Evolutionary conservation across 2,329 filamentous ascomycete species (phyloP).

Genomic region (Capronia americana): DNA sequence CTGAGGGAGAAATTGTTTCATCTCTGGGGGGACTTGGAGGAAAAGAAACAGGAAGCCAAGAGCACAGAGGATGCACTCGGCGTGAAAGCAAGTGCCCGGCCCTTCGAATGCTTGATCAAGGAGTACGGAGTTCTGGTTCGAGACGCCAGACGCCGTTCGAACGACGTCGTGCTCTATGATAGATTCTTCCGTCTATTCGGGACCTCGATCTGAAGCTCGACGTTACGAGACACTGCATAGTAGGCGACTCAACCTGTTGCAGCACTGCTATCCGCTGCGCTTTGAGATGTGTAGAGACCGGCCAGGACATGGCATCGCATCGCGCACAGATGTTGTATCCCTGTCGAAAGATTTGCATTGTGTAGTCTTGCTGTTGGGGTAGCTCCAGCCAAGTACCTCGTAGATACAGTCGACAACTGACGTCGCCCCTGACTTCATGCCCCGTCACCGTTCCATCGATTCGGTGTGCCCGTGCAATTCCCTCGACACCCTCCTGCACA

Average conservation of each 20-base stretch:
- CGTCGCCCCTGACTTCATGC: neutral
- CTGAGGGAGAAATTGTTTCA: slow-evolving; percentile 75
- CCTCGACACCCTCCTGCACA: neutral
- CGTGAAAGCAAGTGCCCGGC: slow-evolving; percentile 53
- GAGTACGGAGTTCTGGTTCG: slow-evolving; percentile 67
- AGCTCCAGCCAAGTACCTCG: neutral
- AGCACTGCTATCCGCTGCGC: neutral
- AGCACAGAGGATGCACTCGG: slow-evolving; percentile 29
- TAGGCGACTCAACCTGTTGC: no score
- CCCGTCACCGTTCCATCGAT: neutral
- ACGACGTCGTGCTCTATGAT: slow-evolving; percentile 58
- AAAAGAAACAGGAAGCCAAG: slow-evolving; percentile 60
- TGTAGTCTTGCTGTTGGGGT: neutral
- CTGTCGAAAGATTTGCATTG: neutral
- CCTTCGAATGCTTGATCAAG: slow-evolving; percentile 73
- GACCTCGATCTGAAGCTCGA: slow-evolving; percentile 59
- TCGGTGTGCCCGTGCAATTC: neutral
- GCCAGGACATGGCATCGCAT: neutral
- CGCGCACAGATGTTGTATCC: neutral
- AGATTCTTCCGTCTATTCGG: slow-evolving; percentile 70
- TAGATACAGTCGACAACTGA: neutral
- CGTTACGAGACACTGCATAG: neutral
- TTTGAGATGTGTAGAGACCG: neutral
- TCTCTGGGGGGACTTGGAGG: slow-evolving; percentile 86
- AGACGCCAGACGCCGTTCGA: slow-evolving; percentile 43